Conservation (phyloP, 2,329 filamentous ascomycete species). For the Paecilomyces dactylethromorphus region DNA sequence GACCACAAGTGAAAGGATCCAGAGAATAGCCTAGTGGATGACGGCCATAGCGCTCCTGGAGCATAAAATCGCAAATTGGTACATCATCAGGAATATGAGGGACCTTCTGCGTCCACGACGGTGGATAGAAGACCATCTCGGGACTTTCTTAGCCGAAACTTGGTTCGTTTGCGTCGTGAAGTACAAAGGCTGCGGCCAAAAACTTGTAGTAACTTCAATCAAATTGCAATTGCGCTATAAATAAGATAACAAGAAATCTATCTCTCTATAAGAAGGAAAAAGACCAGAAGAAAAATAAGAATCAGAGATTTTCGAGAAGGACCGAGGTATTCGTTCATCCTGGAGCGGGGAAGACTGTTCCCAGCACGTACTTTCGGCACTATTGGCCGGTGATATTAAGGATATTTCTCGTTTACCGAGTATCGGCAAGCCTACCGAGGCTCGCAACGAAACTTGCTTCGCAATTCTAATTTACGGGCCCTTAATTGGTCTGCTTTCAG, state of each 20-base stretch:
- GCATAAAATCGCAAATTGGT: conserved; percentile 70
- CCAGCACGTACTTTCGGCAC: neutral
- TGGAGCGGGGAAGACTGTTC: neutral
- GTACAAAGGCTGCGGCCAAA: neutral
- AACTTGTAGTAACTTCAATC: neutral
- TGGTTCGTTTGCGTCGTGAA: neutral
- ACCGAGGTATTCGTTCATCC: neutral
- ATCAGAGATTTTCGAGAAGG: neutral
- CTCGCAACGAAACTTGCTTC: neutral
- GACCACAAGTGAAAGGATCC: conserved; percentile 69
- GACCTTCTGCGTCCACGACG: conserved; percentile 32
- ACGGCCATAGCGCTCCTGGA: conserved; percentile 64
- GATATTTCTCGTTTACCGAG: neutral
- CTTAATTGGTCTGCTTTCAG: neutral
- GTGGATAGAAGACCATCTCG: conserved; percentile 41
- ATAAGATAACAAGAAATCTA: neutral
- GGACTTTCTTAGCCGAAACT: neutral
- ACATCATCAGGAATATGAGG: conserved; percentile 65
- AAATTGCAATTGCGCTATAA: neutral
- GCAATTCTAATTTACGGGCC: neutral
- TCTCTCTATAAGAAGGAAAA: neutral
- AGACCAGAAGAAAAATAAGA: neutral
- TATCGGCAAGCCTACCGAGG: neutral
- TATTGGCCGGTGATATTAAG: neutral
- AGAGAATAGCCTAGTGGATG: conserved; percentile 55